Base-by-base conservation (phyloP, 331 rosid genomes). In the Malus hybrid region DNA sequence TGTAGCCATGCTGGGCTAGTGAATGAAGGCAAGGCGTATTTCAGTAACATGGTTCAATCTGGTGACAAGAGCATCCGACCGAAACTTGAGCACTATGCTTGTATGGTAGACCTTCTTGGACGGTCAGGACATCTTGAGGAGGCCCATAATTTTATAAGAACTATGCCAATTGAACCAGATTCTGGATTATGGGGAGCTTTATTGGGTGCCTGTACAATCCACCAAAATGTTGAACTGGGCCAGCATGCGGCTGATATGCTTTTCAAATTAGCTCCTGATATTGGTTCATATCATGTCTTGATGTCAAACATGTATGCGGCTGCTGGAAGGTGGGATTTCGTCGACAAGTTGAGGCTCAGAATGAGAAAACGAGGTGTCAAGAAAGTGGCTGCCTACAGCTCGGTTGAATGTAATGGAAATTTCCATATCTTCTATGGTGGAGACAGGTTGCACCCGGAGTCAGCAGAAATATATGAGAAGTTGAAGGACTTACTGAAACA, bases 281-380 rank as follows among this genome's bases (percentile, higher is more conserved):
- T 52, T 67, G 79, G 76, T 18, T 79, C 86, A 6, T 83, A 79
- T 75, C 83, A 72, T 57, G 79, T 76, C 42, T 61, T 83, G 15
- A 79, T 79, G 81, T 79, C 81, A 18, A 83, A 83, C 65, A 79
- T 79, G 55, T 79, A 83, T 62, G 86, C 86, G n/a, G 79, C 86
- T 71, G 81, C 83, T 71, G 86, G 86, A 72, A 79, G 81, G 65
- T 83, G 86, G 86, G 83, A 83, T n/a, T 76, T 9, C 39, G 83
- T 79, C 19, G 59, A 79, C 2, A 83, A 76, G 61, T 69, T 79
- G 70, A 79, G 86, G 80, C 65, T 28, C 65, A 76, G 48, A 70
- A 83, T 83, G 81, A 67, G 86, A 68, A 79, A 79, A 72, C 52
- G 71, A 65, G 81, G 81, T 5, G 73, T 72, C 32, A 83, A 71